Evolutionary conservation across 1,139 yeast genomes (phyloP), one percentile per base, ranked within the genome.

Genomic region (Candida freyschussii): DNA sequence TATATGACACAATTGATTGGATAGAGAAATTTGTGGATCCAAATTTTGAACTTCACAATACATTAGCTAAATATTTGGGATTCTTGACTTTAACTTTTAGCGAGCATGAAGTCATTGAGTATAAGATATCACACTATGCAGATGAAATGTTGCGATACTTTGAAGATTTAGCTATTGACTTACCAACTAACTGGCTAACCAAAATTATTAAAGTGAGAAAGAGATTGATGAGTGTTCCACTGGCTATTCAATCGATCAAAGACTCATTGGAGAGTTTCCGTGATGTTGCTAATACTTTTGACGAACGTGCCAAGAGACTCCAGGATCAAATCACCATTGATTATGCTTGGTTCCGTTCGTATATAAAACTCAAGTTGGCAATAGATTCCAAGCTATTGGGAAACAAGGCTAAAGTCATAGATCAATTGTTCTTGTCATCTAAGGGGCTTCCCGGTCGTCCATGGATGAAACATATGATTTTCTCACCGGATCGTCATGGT

Each of bases 291-390:
- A 17, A 17, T 1, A 38, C 45, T 1, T 65, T 67, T 37, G 78
- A 72, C 40, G 41, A 36, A 3, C 62, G 60, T 43, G 62, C 61
- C 23, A 39, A 46, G 9, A 49, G 52, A 2, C 62, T 82, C 12
- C 75, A 73, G 44, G 56, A 56, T 2, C 63, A 67, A 17, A 67
- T 79, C 32, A 57, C 64, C 2, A 61, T 66, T 29, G 94, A 81
- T 47, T 78, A 72, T 45, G 85, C 94, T 1, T 79, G 91, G 84
- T 82, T 78, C 59, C 64, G 65, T 43, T 61, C 69, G 36, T 68
- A 65, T 46, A 69, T 67, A 41, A 83, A 83, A 51, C 49, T 82
- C 21, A 67, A 62, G 32, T 63, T 77, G 11, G 78, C 76, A 40
- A 70, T 80, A 12, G 70, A 71, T 37, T 65, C 79, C 41, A 73